Conservation (phyloP, 495 filamentous ascomycete genomes). For the Astrothelium macrocarpum region DNA sequence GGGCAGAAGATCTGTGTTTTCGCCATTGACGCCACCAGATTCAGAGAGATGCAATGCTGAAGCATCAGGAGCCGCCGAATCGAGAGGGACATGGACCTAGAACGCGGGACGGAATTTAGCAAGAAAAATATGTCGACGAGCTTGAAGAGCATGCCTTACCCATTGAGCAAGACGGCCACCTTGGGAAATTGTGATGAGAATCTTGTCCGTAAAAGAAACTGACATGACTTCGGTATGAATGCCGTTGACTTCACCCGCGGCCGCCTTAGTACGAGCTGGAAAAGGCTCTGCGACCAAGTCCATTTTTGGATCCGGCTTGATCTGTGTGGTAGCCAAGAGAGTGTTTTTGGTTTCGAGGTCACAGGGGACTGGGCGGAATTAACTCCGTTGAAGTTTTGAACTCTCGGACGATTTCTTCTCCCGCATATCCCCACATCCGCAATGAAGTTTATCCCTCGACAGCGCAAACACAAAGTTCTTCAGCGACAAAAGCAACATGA, state of each 20-base stretch:
- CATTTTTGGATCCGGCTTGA: not conserved
- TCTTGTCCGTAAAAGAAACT: conserved; percentile 78
- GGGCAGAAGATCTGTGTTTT: conserved; percentile 57
- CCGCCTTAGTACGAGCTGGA: conserved; percentile 64
- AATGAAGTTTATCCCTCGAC: conserved; percentile 72
- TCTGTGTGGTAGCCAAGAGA: not conserved
- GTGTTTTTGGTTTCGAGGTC: not conserved
- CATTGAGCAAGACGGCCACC: conserved; percentile 81
- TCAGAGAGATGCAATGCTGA: conserved; percentile 34
- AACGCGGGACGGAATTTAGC: conserved; percentile 2
- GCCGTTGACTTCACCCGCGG: conserved; percentile 53
- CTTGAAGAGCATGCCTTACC: conserved; percentile 40
- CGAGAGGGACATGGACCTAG: conserved; percentile 82
- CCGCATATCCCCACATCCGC: conserved; percentile 11
- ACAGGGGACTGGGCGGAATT: not conserved
- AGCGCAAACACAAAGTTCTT: conserved; percentile 66
- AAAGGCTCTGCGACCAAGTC: conserved; percentile 39
- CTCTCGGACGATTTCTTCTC: conserved; percentile 20
- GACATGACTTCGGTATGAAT: conserved; percentile 60
- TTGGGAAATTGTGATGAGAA: conserved; percentile 83
- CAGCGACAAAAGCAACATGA: conserved; percentile 44
- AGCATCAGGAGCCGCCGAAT: conserved; percentile 45
- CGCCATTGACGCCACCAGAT: conserved; percentile 32
- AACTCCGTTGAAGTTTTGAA: not conserved
- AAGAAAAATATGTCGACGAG: conserved; percentile 1